Base-by-base conservation (phyloP, 192 early-diverging fungal genomes). In the Backusella sp. region DNA sequence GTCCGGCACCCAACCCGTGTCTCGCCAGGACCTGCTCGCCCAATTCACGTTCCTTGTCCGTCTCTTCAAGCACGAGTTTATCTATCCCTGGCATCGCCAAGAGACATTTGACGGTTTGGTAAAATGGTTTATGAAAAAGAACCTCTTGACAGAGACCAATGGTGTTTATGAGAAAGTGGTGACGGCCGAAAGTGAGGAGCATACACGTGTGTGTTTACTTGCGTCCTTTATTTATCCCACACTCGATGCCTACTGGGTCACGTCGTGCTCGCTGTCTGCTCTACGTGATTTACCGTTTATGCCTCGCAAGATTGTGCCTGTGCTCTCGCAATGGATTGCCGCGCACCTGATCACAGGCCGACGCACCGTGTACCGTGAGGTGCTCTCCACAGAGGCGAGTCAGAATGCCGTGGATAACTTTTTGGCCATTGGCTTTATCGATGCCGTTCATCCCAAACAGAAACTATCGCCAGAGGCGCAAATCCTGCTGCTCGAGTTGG, bases 241-340 rank as follows among this genome's bases (percentile, higher is more conserved):
- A 0, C 59, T 83, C 15, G 82, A 83, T 59, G 78, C 75, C 21
- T 80, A 80, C 41, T 83, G 82, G 82, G 77, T 83, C 37, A 83
- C 82, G 0, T 74, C 79, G n/a, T 83, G 82, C 15, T 83, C 82
- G 14, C 69, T 83, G n/a, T 83, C 82, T 0, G 82, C 78, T 32
- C 75, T 83, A 28, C 78, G 75, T 42, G 79, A 80, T 32, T 66
- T 83, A 23, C 79, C 79, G 17, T 83, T 75, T 53, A 79, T 83
- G 59, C 82, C 82, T 15, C 82, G 78, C 15, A 83, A 83, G 36
- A 75, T 77, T n/a, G 82, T 80, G 2, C 82, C 82, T 56, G 70
- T 80, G 9, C 73, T 83, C 28, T 69, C 75, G 1, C 82, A 83
- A 42, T 83, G 82, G 82, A 83, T 83, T 75, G 82, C 82, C 3